Evolutionary conservation across 179 eudicot genomes (phyloP), one percentile per base, ranked within the genome.

Genomic region (Dionaea muscipula): DNA sequence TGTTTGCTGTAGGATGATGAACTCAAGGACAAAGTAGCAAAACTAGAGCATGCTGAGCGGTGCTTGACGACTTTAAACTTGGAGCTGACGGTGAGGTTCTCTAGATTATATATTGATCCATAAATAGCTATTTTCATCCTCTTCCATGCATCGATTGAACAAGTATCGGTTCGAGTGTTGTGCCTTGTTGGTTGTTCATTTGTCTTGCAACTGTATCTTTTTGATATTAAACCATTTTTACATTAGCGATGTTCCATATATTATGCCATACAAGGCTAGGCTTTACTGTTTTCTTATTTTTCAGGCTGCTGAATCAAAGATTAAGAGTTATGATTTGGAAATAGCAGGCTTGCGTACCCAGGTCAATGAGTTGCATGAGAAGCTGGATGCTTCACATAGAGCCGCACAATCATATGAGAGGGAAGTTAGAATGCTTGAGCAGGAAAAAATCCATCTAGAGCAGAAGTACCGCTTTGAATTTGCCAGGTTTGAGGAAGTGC

Each of bases 301-400:
- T 46, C 79, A 93, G 99, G 86, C 80, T 66, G 93, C 96, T 17
- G 86, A 82, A 28, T 81, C 93, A 41, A 88, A 76, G 76, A 68
- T 93, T 35, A 75, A 54, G 73, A 83, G 66, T 68, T 88, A 79
- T 26, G 79, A 81, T 66, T n/a, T 52, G 21, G 86, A 82, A 72
- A 60, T 78, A 60, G 61, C 81, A 16, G 55, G 60, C 47, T 57
- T 79, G 59, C 84, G 64, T 57, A 65, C 56, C 55, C 75, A 82
- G 49, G 64, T 85, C 33, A 82, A 75, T 70, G 82, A 81, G 62
- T 53, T 93, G 55, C 62, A 56, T 19, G 83, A 82, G 66, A 84
- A 68, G 64, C 62, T 93, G 53, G 85, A 88, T 45, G 64, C 68
- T 74, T 77, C 73, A 56, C 81, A 71, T 53, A 68, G 81, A 9